Percentiles rank a stretch among this genome's conserved stretches.
These are phyloP conservation scores for Russula foetens DNA, from an alignment of 768 basidiomycete species.

Conservation along the genomic window DNA sequence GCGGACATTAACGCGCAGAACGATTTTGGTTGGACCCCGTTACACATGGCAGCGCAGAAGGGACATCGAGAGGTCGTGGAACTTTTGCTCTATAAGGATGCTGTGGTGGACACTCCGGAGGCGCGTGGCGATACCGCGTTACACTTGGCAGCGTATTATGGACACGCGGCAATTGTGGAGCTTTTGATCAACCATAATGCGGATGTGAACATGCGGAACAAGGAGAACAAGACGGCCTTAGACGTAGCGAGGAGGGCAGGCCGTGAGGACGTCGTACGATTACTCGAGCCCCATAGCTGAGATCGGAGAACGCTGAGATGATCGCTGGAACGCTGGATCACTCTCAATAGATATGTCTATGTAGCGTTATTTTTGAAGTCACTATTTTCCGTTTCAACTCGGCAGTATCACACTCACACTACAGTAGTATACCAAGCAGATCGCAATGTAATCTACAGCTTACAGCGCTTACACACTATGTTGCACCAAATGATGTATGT, in stretches of 20 bases:
- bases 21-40: not conserved
- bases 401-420: no score
- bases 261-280: not conserved
- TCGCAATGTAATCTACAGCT: no score
- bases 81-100: not conserved
- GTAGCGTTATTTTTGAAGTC: no score
- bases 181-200: not conserved
- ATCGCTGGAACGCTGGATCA: no score
- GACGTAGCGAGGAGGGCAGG: not conserved
- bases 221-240: not conserved
- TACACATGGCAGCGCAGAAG: not conserved
- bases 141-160: not conserved
- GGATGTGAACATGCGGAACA: not conserved
- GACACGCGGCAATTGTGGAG: not conserved
- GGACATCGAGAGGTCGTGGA: not conserved
- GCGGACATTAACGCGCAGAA: not conserved
- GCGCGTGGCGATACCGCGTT: not conserved
- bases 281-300: not conserved
- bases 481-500: no score
- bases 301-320: no score
- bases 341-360: no score
- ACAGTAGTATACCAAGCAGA: no score
- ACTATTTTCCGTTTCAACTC: no score
- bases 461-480: no score
- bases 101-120: not conserved